Evolutionary conservation across 2,329 filamentous ascomycete species (phyloP).

Genomic region (Blastomyces percursus): DNA sequence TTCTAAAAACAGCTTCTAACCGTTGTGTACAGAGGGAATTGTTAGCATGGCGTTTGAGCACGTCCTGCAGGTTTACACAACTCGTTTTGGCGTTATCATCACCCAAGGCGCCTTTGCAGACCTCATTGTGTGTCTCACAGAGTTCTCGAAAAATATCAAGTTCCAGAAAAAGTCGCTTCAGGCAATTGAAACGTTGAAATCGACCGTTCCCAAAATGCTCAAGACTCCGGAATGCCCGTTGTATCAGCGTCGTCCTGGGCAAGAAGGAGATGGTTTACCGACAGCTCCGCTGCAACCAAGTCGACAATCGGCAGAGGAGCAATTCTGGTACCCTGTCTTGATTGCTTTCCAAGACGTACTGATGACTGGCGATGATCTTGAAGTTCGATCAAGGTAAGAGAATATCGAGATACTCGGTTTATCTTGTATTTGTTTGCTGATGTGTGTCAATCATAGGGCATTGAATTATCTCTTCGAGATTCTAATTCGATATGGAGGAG

Average conservation of each 20-base stretch:
- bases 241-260: slow-evolving; percentile 50
- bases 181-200: slow-evolving; percentile 89
- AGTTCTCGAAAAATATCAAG: slow-evolving; percentile 96
- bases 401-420: background rate
- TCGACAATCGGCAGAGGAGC: slow-evolving; percentile 84
- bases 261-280: slow-evolving; percentile 18
- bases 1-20: background rate
- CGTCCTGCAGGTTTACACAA: slow-evolving; percentile 89
- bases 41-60: slow-evolving; percentile 97
- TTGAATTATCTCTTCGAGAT: slow-evolving; percentile 96
- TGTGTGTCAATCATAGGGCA: slow-evolving; percentile 40
- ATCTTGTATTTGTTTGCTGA: background rate
- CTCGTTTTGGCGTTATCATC: slow-evolving; percentile 89
- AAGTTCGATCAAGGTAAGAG: slow-evolving; percentile 61
- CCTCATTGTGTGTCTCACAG: slow-evolving; percentile 87
- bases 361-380: slow-evolving; percentile 97
- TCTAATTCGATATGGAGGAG: slow-evolving; percentile 75
- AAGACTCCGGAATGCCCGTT: slow-evolving; percentile 91
- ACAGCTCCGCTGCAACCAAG: slow-evolving; percentile 48
- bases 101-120: slow-evolving; percentile 95
- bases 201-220: slow-evolving; percentile 87
- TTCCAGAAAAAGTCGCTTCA: slow-evolving; percentile 98
- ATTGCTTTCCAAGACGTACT: slow-evolving; percentile 98
- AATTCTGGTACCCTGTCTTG: slow-evolving; percentile 96
- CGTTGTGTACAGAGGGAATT: slow-evolving; percentile 57